phyloP scores from a whole-genome alignment of 208 protist species.

The Giardia duodenalis region DNA sequence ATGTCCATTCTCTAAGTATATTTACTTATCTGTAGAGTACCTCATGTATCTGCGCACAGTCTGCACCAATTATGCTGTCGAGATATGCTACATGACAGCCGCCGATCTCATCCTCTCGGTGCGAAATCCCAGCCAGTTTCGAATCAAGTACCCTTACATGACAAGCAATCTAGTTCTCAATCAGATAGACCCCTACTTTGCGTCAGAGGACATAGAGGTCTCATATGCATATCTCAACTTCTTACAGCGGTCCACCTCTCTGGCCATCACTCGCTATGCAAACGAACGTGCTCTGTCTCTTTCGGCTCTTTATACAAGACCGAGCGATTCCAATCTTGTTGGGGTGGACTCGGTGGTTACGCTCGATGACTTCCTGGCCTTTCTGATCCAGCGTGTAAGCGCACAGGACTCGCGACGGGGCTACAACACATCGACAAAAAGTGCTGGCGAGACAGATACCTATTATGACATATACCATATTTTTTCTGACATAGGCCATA shows the following conservation, averaged over 20 bases:
- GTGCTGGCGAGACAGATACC: not conserved
- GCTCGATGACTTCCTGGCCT: not conserved
- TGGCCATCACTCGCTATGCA: not conserved
- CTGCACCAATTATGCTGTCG: not conserved
- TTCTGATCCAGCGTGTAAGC: not conserved
- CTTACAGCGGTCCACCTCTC: not conserved
- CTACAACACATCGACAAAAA: not conserved
- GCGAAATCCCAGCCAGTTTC: not conserved
- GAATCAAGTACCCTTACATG: not conserved
- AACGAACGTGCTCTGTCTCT: not conserved
- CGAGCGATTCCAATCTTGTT: not conserved
- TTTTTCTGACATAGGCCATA: not conserved
- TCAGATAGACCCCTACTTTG: not conserved
- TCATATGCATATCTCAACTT: not conserved
- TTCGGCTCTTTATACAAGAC: not conserved
- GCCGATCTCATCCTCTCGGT: not conserved
- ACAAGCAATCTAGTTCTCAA: not conserved
- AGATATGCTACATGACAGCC: not conserved
- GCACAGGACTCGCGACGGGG: not conserved
- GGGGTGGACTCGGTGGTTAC: not conserved
- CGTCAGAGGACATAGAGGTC: not conserved
- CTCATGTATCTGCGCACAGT: not conserved
- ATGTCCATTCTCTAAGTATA: not conserved
- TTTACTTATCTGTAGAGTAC: not conserved
- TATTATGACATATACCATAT: not conserved